Evolutionary conservation across 306 rosid genomes (phyloP), one percentile per base, ranked within the genome.

Genomic region (Gastrolobium villosum): DNA sequence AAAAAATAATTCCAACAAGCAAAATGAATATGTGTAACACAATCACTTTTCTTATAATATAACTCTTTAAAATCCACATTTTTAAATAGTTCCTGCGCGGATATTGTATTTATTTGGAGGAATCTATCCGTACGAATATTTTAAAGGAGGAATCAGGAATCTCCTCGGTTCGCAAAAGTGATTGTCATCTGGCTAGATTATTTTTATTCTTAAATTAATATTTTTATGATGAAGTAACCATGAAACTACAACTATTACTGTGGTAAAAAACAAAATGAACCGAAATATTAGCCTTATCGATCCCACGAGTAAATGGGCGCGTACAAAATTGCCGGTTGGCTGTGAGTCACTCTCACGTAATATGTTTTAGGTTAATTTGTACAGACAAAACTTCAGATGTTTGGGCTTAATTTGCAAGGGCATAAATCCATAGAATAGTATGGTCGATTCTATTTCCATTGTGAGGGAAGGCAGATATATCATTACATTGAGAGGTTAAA

Each of bases 141-240:
- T 54, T 37, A 52, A 68, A 10, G 2, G 0, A 35, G 11, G 76
- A 69, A 57, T 68, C 62, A 31, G 36, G 70, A 69, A 69, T 56
- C 52, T 9, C 70, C 70, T 56, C 65, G 76, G 44, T 57, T 45
- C 4, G 1, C 63, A 54, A 7, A 65, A 10, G 2, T 7, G 9
- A 7, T 52, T 66, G 65, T 65, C 74, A 10, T 36, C 10, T 5
- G 11, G 5, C 15, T 28, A 11, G 2, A 20, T 20, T 20, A 20
- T 20, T 20, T n/a, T 45, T 8, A 4, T 55, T 45, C 15, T 45
- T 41, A 1, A 46, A 31, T 13, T 13, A 1, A 4, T 35, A 26
- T 7, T 31, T 20, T 49, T 13, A 13, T 49, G 55, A 9, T 9
- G 4, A 45, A 45, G 13, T 10, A 9, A 9, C 50, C 50, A 45